A percentile compares a stretch with the other conserved stretches of the same genome.
phyloP scores from a whole-genome alignment of 768 basidiomycete genomes.

The Stropharia rugosoannulata region DNA sequence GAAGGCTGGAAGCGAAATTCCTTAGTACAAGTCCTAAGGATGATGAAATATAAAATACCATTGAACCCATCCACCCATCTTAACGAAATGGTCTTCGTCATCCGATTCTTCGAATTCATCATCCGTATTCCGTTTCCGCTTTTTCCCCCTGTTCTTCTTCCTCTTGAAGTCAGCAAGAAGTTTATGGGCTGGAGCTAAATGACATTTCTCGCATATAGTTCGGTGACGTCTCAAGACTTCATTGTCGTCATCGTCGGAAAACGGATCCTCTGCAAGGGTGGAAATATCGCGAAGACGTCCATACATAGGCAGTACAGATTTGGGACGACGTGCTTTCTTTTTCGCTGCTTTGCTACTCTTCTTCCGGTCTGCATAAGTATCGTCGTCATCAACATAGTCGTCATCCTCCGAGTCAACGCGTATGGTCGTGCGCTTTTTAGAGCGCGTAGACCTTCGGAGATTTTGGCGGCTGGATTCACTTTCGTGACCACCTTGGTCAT shows the following conservation, averaged over 20 bases:
- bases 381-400: conserved; percentile 14
- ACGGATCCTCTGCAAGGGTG: conserved; percentile 44
- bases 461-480: conserved; percentile 20
- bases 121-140: conserved; percentile 34
- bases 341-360: conserved; percentile 19
- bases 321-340: conserved; percentile 15
- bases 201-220: conserved; percentile 71
- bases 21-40: conserved; percentile 8
- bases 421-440: conserved; percentile 36
- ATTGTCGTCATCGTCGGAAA: conserved; percentile 53
- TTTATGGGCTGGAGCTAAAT: conserved; percentile 54
- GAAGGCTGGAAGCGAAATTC: conserved; percentile 48
- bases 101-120: conserved; percentile 54
- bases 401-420: conserved; percentile 30
- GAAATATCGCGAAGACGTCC: conserved; percentile 42
- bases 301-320: conserved; percentile 32
- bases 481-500: conserved; percentile 19
- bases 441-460: conserved; percentile 45
- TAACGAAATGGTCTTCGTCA: conserved; percentile 49
- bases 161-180: conserved; percentile 41
- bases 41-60: conserved; percentile 47
- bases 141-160: conserved; percentile 40
- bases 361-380: conserved; percentile 4
- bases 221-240: conserved; percentile 62
- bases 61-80: conserved; percentile 80